A percentile compares a stretch with the other conserved stretches of the same genome.
These are phyloP conservation scores for Cantharellus anzutake DNA, from an alignment of 768 basidiomycete species.

Conservation along the genomic window DNA sequence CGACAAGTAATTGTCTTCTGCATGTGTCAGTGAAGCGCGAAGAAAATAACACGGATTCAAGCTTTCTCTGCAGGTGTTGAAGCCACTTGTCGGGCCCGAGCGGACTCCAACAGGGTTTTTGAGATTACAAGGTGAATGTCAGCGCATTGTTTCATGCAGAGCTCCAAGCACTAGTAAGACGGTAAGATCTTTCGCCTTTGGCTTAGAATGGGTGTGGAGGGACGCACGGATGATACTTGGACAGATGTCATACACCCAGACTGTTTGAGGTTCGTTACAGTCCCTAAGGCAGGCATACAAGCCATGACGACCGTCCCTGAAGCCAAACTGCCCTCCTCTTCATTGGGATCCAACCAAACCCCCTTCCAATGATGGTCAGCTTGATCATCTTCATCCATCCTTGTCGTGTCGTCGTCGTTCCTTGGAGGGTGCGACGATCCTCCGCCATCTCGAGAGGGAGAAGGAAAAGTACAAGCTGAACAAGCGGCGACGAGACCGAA, in stretches of 20 bases:
- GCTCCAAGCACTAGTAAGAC: slow-evolving; percentile 38
- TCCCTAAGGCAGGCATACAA: slow-evolving; percentile 74
- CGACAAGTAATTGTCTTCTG: too few relatives aligned
- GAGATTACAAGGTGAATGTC: slow-evolving; percentile 63
- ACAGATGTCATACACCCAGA: slow-evolving; percentile 42
- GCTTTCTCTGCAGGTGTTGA: too few relatives aligned
- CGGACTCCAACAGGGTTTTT: slow-evolving; percentile 23
- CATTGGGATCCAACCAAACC: slow-evolving; percentile 65
- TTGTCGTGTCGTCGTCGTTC: too few relatives aligned
- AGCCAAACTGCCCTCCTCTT: slow-evolving; percentile 39
- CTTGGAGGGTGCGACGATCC: too few relatives aligned
- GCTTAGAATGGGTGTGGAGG: too few relatives aligned
- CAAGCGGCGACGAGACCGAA: slow-evolving; percentile 73
- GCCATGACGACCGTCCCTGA: slow-evolving; percentile 57
- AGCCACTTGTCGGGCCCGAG: neutral
- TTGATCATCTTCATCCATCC: neutral
- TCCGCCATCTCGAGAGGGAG: neutral
- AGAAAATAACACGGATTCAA: too few relatives aligned
- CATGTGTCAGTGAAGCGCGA: too few relatives aligned
- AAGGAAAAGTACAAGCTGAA: slow-evolving; percentile 23
- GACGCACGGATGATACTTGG: slow-evolving; percentile 36
- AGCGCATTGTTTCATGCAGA: slow-evolving; percentile 47
- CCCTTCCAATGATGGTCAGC: slow-evolving; percentile 18
- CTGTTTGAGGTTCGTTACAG: slow-evolving; percentile 75
- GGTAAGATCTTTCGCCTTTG: neutral